phyloP scores from a whole-genome alignment of 805 yeast species.

The Metschnikowia arizonensis region DNA sequence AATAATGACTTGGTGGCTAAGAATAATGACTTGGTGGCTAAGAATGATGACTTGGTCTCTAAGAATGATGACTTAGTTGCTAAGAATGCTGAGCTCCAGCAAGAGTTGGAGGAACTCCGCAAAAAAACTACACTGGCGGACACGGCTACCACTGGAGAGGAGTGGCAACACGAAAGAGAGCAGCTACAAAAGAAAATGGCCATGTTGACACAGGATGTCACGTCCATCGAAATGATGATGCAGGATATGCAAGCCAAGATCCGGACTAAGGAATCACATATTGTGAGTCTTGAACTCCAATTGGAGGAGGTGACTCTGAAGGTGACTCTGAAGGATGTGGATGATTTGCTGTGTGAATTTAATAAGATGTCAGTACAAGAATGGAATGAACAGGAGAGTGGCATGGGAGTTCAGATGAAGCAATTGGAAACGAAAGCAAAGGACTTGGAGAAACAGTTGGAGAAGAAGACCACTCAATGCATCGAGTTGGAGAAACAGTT shows the following conservation, averaged over 20 bases:
- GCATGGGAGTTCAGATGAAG: slow-evolving; percentile 6
- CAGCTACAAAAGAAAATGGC: slow-evolving; percentile 10
- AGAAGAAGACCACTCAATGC: neutral
- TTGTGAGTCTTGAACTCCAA: slow-evolving; percentile 15
- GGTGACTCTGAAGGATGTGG: too few species aligned
- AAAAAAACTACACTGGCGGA: neutral
- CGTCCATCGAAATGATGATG: slow-evolving; percentile 16
- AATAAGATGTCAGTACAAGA: slow-evolving; percentile 8
- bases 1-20: neutral
- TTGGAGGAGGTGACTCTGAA: slow-evolving; percentile 10
- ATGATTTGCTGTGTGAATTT: slow-evolving; percentile 10
- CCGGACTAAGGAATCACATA: slow-evolving; percentile 13
- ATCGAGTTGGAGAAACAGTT: slow-evolving; percentile 1
- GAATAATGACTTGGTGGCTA: neutral
- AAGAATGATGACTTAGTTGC: neutral
- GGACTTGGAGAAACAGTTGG: neutral
- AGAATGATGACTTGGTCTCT: neutral
- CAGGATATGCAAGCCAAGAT: slow-evolving; percentile 14
- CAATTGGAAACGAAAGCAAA: slow-evolving; percentile 4
- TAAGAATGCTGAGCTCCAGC: neutral
- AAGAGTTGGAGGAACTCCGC: neutral
- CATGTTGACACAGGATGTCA: slow-evolving; percentile 16
- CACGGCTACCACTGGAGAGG: neutral
- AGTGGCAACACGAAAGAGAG: slow-evolving; percentile 3
- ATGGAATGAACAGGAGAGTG: slow-evolving; percentile 5